phyloP scores from a whole-genome alignment of 371 early-diverging fungal genomes.

The Saksenaea vasiformis region DNA sequence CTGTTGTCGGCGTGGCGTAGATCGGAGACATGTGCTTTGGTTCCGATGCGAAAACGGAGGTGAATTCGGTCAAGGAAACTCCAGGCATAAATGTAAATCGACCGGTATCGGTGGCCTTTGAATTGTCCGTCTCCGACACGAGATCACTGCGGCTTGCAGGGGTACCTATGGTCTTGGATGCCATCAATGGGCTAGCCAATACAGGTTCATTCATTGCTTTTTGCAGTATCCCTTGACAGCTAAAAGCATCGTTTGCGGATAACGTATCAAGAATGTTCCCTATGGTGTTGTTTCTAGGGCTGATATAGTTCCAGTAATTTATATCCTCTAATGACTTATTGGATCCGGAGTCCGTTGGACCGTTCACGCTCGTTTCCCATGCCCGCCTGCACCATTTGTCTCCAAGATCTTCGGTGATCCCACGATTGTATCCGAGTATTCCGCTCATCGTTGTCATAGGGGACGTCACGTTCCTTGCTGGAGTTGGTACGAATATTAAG shows the following conservation, averaged over 20 bases:
- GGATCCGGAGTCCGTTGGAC: background rate
- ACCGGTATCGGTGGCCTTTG: background rate
- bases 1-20: constrained; percentile 14
- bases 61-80: constrained; percentile 4
- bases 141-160: constrained; percentile 7
- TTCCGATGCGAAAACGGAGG: background rate
- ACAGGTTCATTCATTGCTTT: constrained; percentile 34
- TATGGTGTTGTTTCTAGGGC: background rate
- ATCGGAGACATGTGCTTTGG: background rate
- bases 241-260: constrained; percentile 15
- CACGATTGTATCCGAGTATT: constrained; percentile 32
- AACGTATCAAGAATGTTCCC: constrained; percentile 13
- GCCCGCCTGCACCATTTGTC: constrained; percentile 45
- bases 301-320: constrained; percentile 26
- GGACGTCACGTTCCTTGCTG: constrained; percentile 26
- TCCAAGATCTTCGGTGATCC: constrained; percentile 41
- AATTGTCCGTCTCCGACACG: background rate
- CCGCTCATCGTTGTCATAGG: constrained; percentile 40
- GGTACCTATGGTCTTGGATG: constrained; percentile 28
- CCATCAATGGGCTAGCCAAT: constrained; percentile 35
- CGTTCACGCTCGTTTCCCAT: constrained; percentile 24
- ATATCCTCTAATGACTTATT: background rate
- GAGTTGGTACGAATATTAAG: constrained; percentile 34
- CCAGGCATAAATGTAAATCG: background rate
- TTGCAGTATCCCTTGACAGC: constrained; percentile 25